Conservation (phyloP, 2,329 filamentous ascomycete genomes). For the Ophiognomonia clavigignenti-juglandacearum region DNA sequence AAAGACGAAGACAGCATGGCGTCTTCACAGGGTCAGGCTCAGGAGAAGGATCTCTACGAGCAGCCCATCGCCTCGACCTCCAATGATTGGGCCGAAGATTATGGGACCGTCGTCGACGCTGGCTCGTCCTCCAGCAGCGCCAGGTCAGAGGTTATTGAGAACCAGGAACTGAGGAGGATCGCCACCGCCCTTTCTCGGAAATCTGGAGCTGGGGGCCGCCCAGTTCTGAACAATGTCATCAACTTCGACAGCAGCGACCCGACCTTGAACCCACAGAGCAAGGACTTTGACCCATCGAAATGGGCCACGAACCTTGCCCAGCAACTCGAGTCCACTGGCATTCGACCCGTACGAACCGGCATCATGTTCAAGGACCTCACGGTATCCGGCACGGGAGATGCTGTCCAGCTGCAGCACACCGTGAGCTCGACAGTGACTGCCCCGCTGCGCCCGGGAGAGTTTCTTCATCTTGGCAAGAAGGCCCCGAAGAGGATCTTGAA, state of each 20-base stretch:
- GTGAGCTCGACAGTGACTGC: conserved; percentile 54
- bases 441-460: conserved; percentile 53
- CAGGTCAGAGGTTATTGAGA: not conserved
- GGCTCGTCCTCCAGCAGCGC: not conserved
- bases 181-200: conserved; percentile 2
- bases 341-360: conserved; percentile 49
- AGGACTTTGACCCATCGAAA: conserved; percentile 35
- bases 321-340: conserved; percentile 48
- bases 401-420: conserved; percentile 64
- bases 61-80: not conserved
- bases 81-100: not conserved
- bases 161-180: conserved; percentile 2
- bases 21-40: not conserved
- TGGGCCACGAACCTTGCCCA: conserved; percentile 36
- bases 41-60: not conserved
- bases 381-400: conserved; percentile 62
- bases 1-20: not conserved
- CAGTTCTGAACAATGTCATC: conserved; percentile 1
- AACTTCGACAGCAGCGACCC: conserved; percentile 23
- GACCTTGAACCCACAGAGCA: conserved; percentile 31
- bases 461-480: conserved; percentile 42
- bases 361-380: conserved; percentile 61
- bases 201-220: not conserved
- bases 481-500: conserved; percentile 55
- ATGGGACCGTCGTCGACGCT: not conserved